Evolutionary conservation across 768 basidiomycete species (phyloP).

Genomic region (Pleurotus sapidus): DNA sequence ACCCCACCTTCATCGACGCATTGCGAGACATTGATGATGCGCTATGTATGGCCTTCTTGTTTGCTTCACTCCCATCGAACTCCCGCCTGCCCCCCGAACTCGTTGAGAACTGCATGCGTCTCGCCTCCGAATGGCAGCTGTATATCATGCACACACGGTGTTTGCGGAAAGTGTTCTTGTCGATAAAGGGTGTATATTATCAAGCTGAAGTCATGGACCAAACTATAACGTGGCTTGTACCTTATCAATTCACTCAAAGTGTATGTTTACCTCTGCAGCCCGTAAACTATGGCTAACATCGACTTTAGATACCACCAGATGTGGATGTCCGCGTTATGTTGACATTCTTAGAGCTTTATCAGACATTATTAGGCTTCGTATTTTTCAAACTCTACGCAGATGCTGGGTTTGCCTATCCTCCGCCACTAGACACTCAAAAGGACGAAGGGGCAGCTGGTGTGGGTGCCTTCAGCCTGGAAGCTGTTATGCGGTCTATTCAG

Average conservation of each 20-base stretch:
- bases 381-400: constrained; percentile 99
- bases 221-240: constrained; percentile 92
- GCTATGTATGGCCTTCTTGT: constrained; percentile 91
- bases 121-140: constrained; percentile 95
- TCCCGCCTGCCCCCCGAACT: constrained; percentile 77
- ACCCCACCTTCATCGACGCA: constrained; percentile 95
- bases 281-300: not conserved
- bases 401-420: constrained; percentile 90
- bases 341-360: constrained; percentile 97
- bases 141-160: constrained; percentile 88
- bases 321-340: constrained; percentile 98
- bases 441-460: constrained; percentile 87
- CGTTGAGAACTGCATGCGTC: constrained; percentile 85
- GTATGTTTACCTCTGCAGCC: constrained; percentile 39
- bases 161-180: constrained; percentile 89
- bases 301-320: constrained; percentile 78
- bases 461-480: constrained; percentile 80
- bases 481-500: constrained; percentile 25
- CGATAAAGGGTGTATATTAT: constrained; percentile 98
- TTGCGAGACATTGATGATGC: constrained; percentile 97
- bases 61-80: constrained; percentile 88
- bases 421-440: constrained; percentile 77
- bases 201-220: constrained; percentile 95
- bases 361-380: constrained; percentile 92
- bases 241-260: constrained; percentile 95